Conservation (phyloP, 495 filamentous ascomycete genomes). For the Tuber microsphaerosporum region DNA sequence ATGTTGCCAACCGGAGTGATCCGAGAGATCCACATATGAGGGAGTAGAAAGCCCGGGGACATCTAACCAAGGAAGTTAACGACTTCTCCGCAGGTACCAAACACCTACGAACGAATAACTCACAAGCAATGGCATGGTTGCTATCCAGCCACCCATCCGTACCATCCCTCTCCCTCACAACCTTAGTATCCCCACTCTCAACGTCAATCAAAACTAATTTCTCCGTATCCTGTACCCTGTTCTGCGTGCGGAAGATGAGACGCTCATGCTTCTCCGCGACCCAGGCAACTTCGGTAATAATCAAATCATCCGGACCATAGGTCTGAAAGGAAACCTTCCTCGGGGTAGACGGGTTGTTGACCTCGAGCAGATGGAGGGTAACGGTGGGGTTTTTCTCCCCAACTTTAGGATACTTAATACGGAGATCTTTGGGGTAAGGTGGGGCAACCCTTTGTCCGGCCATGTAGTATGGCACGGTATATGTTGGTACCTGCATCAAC, state of each 20-base stretch:
- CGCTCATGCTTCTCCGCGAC: conserved; percentile 49
- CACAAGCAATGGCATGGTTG: conserved; percentile 46
- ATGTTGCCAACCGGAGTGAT: conserved; percentile 52
- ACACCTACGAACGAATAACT: neutral
- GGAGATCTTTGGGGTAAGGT: conserved; percentile 49
- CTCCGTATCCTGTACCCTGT: conserved; percentile 53
- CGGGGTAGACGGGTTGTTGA: conserved; percentile 41
- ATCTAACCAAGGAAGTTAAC: conserved; percentile 24
- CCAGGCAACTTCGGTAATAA: conserved; percentile 55
- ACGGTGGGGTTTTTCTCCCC: conserved; percentile 53
- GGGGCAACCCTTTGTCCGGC: conserved; percentile 46
- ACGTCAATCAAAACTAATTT: conserved; percentile 51
- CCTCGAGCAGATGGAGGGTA: conserved; percentile 47
- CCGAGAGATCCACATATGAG: conserved; percentile 53
- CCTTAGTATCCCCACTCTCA: conserved; percentile 28
- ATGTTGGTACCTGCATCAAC: conserved; percentile 44
- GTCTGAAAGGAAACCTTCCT: conserved; percentile 44
- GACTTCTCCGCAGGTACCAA: conserved; percentile 3
- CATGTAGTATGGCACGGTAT: conserved; percentile 55
- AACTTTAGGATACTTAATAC: conserved; percentile 54
- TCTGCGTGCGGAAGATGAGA: conserved; percentile 52
- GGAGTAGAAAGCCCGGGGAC: conserved; percentile 41
- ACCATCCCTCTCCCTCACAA: conserved; percentile 50
- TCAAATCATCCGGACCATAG: conserved; percentile 48
- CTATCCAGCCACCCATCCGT: conserved; percentile 55